Conservation (phyloP, 148 eudicot genomes). For the Heliosperma pusillum region DNA sequence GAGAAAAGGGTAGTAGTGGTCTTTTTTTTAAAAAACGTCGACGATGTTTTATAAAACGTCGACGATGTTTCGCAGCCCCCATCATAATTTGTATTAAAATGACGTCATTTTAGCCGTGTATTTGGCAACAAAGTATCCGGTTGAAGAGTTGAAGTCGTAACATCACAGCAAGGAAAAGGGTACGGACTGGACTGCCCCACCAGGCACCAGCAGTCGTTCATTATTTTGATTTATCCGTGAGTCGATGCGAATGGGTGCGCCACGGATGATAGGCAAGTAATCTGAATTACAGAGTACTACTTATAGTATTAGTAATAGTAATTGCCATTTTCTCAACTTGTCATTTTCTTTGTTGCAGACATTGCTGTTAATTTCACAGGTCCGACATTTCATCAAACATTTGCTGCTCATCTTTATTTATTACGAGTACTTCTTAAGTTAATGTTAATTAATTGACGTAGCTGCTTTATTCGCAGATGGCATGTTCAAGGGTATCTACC, state of each 20-base stretch:
- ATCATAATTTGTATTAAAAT: too few relatives aligned
- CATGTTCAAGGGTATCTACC: conserved; percentile 90
- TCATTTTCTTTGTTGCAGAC: conserved; percentile 36
- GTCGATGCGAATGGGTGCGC: conserved; percentile 47
- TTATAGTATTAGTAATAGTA: too few relatives aligned
- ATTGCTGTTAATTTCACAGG: conserved; percentile 98
- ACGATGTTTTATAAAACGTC: too few relatives aligned
- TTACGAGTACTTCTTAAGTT: too few relatives aligned
- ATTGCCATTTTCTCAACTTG: not conserved
- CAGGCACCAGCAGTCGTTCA: too few relatives aligned
- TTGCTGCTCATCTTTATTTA: not conserved
- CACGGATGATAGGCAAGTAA: conserved; percentile 82
- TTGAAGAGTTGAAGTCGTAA: too few relatives aligned
- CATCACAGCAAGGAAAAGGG: not conserved
- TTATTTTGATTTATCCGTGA: not conserved
- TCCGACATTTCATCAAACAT: conserved; percentile 29
- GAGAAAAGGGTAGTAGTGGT: too few relatives aligned
- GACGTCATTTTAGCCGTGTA: too few relatives aligned
- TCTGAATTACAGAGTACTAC: not conserved
- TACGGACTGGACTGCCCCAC: not conserved
- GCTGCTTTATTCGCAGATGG: conserved; percentile 46
- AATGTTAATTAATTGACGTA: too few relatives aligned
- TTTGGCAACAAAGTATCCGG: too few relatives aligned
- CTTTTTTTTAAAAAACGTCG: too few relatives aligned
- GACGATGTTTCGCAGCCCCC: too few relatives aligned